These are phyloP conservation scores for Erythrophleum ivorense DNA, from an alignment of 331 rosid species.

Conservation along the genomic window DNA sequence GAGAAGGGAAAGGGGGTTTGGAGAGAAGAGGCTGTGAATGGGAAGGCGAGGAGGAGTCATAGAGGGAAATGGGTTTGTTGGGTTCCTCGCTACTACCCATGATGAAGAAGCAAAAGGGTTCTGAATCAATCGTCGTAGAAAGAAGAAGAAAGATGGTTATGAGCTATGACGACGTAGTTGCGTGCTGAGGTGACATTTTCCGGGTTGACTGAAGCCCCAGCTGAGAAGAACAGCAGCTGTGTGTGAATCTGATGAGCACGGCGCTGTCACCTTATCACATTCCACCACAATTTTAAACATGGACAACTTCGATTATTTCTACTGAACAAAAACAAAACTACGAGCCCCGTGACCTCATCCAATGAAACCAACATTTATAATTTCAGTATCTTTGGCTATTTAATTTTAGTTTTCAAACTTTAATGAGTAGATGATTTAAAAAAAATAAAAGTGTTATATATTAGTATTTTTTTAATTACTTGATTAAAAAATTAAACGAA, in stretches of 20 bases:
- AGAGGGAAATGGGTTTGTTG: slow-evolving; percentile 46
- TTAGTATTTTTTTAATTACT: no score
- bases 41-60: slow-evolving; percentile 52
- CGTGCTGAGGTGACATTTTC: background rate
- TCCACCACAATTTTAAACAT: background rate
- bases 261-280: slow-evolving; percentile 2
- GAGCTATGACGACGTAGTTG: background rate
- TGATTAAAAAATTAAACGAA: no score
- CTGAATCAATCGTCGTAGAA: slow-evolving; percentile 23
- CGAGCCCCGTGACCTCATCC: background rate
- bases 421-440: no score
- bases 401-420: background rate
- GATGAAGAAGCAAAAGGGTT: slow-evolving; percentile 2
- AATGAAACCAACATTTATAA: background rate
- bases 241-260: background rate
- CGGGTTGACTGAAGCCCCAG: slow-evolving; percentile 1
- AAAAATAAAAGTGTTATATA: background rate
- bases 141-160: background rate
- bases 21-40: slow-evolving; percentile 54
- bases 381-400: background rate
- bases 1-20: slow-evolving; percentile 44
- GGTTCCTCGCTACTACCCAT: slow-evolving; percentile 70
- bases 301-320: background rate
- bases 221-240: slow-evolving; percentile 5
- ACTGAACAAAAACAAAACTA: background rate